These are phyloP conservation scores for Podospora pseudoanserina DNA, from an alignment of 495 filamentous ascomycete species.

Conservation along the genomic window DNA sequence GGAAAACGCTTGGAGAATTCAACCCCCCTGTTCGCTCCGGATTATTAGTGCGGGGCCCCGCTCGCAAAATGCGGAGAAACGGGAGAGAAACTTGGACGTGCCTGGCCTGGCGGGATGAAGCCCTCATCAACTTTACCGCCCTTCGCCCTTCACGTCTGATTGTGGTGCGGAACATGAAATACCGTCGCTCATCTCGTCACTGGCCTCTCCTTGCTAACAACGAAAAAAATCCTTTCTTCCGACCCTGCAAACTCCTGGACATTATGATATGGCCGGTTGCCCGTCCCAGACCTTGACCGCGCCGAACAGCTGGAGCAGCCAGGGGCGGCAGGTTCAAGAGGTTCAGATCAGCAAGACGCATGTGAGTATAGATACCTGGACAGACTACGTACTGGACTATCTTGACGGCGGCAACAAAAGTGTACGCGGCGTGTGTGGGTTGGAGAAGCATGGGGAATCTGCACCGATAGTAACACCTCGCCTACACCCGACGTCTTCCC, in stretches of 20 bases:
- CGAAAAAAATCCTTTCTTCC: neutral
- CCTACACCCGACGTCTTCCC: slow-evolving; percentile 13
- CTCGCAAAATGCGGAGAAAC: slow-evolving; percentile 10
- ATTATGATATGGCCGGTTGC: neutral
- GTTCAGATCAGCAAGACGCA: neutral
- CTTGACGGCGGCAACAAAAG: neutral
- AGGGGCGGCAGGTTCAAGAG: neutral
- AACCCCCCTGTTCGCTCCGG: neutral
- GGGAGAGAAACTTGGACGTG: neutral
- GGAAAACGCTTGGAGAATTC: slow-evolving; percentile 5
- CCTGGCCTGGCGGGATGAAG: slow-evolving; percentile 10
- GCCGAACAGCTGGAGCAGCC: neutral
- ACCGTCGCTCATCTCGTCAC: slow-evolving; percentile 21
- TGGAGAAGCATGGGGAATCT: neutral
- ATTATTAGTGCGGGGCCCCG: neutral
- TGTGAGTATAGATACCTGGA: neutral
- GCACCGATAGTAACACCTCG: slow-evolving; percentile 21
- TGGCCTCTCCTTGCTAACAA: slow-evolving; percentile 4
- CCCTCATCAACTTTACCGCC: slow-evolving; percentile 8
- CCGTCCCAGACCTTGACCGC: neutral
- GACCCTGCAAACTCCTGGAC: neutral
- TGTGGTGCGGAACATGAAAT: slow-evolving; percentile 21
- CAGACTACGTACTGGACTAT: neutral
- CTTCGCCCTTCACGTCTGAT: slow-evolving; percentile 5
- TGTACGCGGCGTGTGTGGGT: neutral